Base-by-base conservation (phyloP, 768 basidiomycete genomes). In the Leccinum disarticulatum region DNA sequence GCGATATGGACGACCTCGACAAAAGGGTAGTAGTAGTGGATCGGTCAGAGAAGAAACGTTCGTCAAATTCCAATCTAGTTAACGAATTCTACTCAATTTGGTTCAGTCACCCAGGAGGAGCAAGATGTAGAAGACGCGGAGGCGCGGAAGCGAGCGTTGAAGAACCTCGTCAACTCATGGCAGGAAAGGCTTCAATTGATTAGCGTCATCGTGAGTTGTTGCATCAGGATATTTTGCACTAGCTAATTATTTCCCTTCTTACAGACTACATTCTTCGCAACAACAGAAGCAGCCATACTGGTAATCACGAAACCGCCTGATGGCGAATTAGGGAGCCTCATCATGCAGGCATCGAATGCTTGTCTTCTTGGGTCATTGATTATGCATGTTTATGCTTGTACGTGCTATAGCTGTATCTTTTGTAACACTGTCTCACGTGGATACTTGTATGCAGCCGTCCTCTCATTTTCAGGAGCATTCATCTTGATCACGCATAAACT, bases 251-350 rank as follows among this genome's bases (percentile, higher is more conserved):
- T 15, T 55, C 17, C 10, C n/a, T 57, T 11, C 35, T 27, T 49
- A 14, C 59, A 86, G 84, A 83, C 84, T 1, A 86, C 84, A 0
- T 86, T 86, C 69, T 86, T 86, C 57, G 85, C 84, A 2, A 80
- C 84, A 0, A 81, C 78, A 22, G 84, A 86, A 67, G 80, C 82
- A 0, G 80, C 79, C 27, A 72, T 86, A 67, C 71, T 86, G 10
- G 76, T 77, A 28, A 81, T 73, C 58, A 70, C 81, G 0, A 75
- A 76, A 6, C 79, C 79, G 0, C 54, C 28, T 10, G 64, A 62
- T 15, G 50, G 49, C 31, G 63, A 68, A 15, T 63, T 25, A 27
- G 28, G 8, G 3, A 59, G 50, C 52, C 31, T 62, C 43, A 43
- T 43, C 61, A 55, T 74, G 25, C 70, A 70, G 41, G 73, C 74